These are phyloP conservation scores for Pythium phragmiticola DNA, from an alignment of 352 stramenopile genomes.

Conservation along the genomic window DNA sequence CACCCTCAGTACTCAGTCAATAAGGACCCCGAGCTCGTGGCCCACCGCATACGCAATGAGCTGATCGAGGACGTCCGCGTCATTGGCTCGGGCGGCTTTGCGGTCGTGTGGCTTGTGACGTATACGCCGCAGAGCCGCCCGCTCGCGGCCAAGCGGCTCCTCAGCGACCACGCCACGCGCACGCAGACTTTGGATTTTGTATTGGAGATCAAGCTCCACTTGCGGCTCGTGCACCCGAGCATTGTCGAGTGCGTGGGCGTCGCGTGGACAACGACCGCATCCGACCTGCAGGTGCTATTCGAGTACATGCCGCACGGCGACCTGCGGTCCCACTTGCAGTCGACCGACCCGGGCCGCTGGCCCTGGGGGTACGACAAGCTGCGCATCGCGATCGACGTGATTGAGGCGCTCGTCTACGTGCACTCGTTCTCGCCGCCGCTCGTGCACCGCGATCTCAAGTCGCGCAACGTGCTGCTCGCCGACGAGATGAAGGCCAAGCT, in stretches of 20 bases:
- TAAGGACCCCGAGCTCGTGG: constrained; percentile 46
- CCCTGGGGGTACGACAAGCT: constrained; percentile 24
- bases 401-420: constrained; percentile 45
- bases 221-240: constrained; percentile 53
- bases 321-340: constrained; percentile 44
- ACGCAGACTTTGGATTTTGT: constrained; percentile 52
- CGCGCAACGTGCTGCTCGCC: constrained; percentile 45
- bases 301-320: constrained; percentile 70
- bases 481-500: constrained; percentile 26
- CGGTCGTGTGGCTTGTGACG: constrained; percentile 45
- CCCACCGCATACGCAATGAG: constrained; percentile 37
- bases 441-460: constrained; percentile 47
- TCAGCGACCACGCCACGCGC: constrained; percentile 41
- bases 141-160: constrained; percentile 52
- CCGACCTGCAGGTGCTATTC: constrained; percentile 59
- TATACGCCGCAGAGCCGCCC: constrained; percentile 37
- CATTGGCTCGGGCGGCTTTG: constrained; percentile 49
- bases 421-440: constrained; percentile 44
- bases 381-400: constrained; percentile 16
- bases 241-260: constrained; percentile 68
- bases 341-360: constrained; percentile 2
- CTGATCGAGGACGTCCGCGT: constrained; percentile 46
- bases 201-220: constrained; percentile 72
- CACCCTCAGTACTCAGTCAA: constrained; percentile 27
- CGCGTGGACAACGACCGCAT: constrained; percentile 57